Base-by-base conservation (phyloP, 2,329 filamentous ascomycete genomes). In the Chalara sp. region DNA sequence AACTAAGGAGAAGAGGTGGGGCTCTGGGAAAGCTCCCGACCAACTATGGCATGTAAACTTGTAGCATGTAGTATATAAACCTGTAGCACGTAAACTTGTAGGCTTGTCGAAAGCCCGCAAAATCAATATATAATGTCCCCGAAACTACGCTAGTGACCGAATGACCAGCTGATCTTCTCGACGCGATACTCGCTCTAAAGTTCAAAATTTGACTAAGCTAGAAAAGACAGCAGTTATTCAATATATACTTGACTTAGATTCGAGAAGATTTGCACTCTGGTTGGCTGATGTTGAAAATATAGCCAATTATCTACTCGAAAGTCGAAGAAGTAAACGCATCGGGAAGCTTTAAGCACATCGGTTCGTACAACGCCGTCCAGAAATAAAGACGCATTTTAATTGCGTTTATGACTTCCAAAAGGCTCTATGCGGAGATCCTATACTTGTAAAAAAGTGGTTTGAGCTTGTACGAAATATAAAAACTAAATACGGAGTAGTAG, bases 391-490 rank as follows among this genome's bases (percentile, higher is more conserved):
- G 32, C 41, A 32, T 51, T 57, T 55, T 48, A 52, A 52, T 53
- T 47, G 48, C 12, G 48, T 51, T 47, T 55, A 56, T 30, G 46
- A 58, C 35, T 58, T 49, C 47, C 44, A 57, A 53, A 52, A 54
- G 47, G 54, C 49, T 32, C 31, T 53, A 40, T 57, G 30, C 47
- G 51, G 59, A 56, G 56, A 61, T 60, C 48, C 51, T 35, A 32
- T 51, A 32, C 28, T 58, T 32, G 55, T 56, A 47, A 10, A 41
- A 6, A 47, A n/a, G n/a, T 60, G 48, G 56, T 59, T 58, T 46
- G 7, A 31, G 10, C 48, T 57, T 33, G 49, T 55, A 35, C 4
- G 48, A n/a, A 51, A 56, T 52, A 56, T 51, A 37, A 53, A 41
- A 31, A 49, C n/a, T 8, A 55, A 58, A 52, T 59, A 58, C 40